Base-by-base conservation (phyloP, 208 protist genomes). In the Leishmania mexicana region DNA sequence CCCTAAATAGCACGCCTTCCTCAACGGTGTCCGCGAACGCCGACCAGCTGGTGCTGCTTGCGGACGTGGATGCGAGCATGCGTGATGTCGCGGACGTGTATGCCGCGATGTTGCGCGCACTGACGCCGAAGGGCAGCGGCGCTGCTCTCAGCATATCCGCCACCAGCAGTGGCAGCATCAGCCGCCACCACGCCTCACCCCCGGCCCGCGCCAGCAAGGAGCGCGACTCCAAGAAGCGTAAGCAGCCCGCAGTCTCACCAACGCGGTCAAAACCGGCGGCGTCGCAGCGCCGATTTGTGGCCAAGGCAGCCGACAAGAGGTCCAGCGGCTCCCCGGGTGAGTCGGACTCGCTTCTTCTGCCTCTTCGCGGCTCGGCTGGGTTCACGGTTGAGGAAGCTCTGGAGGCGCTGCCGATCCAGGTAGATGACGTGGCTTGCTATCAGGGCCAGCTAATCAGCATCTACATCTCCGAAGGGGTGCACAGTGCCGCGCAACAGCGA, bases 61-160 rank as follows among this genome's bases (percentile, higher is more conserved):
- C 74, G 24, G 86, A 89, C 70, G 78, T 81, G 47, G 82, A 86
- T 54, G 86, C 74, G 54, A 82, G 79, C 45, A 72, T 91, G 67
- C 85, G 83, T 31, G 85, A 91, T 15, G 49, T 89, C n/a, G 88
- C 78, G 3, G 83, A 79, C 10, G 74, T 87, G 40, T 85, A 85
- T 51, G 72, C 49, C 40, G 80, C 78, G 35, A 51, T 85, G 42
- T 62, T 82, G 60, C 71, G 78, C 35, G 74, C 42, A 35, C 68
- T 70, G 45, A 21, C 5, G 15, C 6, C 62, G 53, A 31, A 10
- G 17, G 60, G 10, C 71, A 42, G 31, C 42, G 21, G 13, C 17
- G 21, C 67, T 19, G 15, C 8, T 4, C 24, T 53, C 49, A 57
- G 64, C 31, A 13, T 40, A 10, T 67, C 57, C 13, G 5, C 24